Base-by-base conservation (phyloP, 2,329 filamentous ascomycete species). In the Phialocephala subalpina region DNA sequence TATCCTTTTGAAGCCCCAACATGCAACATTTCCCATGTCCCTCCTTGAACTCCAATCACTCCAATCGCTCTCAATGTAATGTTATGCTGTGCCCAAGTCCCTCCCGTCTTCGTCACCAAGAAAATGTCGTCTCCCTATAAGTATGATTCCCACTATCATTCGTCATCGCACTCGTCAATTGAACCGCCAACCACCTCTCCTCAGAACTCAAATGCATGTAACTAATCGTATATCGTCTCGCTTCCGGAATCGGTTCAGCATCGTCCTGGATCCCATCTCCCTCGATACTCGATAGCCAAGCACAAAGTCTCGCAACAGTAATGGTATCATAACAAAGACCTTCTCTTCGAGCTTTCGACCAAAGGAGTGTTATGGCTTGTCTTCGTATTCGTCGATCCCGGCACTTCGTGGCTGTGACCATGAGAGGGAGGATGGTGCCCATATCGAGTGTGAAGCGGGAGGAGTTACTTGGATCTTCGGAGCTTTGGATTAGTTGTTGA, bases 241-340 rank as follows among this genome's bases (percentile, higher is more conserved):
- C 59, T 62, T 76, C 74, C 9, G 73, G 72, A 14, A 76, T 74
- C 27, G 63, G 63, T 27, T 72, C 73, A 8, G 61, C 59, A 42
- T 75, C 74, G 33, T 74, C 73, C 57, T 65, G 67, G 5, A 73
- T 69, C 12, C 73, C 73, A n/a, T 76, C 73, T n/a, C 71, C 72
- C 58, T 76, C 74, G 53, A 76, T 75, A 62, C 71, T 74, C 29
- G 70, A 69, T 42, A 76, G 62, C 74, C 74, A 76, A n/a, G 74
- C 73, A 65, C 73, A 75, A 5, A 76, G 66, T 22, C 74, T 67
- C 58, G 74, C 74, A 20, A 75, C 72, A 2, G 70, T 73, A 49
- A 76, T 75, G 0, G 74, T 75, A 59, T 76, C 74, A 45, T 74
- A 76, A 58, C 74, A 75, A 12, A 76, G 62, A 29, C 74, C 74